Evolutionary conservation across 176 grass and related monocot species (phyloP).

Genomic region (Hordeum vulgare): DNA sequence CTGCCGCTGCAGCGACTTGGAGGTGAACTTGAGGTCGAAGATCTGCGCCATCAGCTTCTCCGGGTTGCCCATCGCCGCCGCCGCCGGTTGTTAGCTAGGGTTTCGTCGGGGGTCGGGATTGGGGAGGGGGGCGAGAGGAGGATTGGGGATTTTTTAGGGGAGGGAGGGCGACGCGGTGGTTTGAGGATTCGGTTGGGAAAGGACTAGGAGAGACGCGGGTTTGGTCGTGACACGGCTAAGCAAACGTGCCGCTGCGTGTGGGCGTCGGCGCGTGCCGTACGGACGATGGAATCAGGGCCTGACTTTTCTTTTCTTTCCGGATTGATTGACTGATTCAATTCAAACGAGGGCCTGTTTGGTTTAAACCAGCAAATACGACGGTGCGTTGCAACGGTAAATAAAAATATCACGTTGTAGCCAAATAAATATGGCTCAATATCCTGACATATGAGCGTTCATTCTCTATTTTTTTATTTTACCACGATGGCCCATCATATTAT

Average conservation of each 20-base stretch:
- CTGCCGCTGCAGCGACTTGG: constrained; percentile 89
- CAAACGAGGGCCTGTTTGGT: too few relatives aligned
- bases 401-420: too few relatives aligned
- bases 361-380: too few relatives aligned
- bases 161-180: background rate
- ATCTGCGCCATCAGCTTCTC: constrained; percentile 98
- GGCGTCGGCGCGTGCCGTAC: background rate
- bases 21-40: constrained; percentile 93
- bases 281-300: background rate
- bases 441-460: too few relatives aligned
- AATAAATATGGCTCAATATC: too few relatives aligned
- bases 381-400: too few relatives aligned
- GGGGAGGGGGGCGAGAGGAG: too few relatives aligned
- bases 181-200: background rate
- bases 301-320: background rate
- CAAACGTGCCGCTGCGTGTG: constrained; percentile 14
- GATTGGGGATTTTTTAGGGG: background rate
- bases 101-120: background rate
- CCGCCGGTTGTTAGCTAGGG: background rate
- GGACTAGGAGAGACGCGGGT: constrained; percentile 23
- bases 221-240: constrained; percentile 20
- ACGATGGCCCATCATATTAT: too few relatives aligned
- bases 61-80: constrained; percentile 71
- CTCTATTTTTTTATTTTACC: too few relatives aligned
- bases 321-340: too few relatives aligned